A percentile compares a stretch with the other conserved stretches of the same genome.
Conservation (phyloP, 768 basidiomycete species). For the Lactarius deliciosus region DNA sequence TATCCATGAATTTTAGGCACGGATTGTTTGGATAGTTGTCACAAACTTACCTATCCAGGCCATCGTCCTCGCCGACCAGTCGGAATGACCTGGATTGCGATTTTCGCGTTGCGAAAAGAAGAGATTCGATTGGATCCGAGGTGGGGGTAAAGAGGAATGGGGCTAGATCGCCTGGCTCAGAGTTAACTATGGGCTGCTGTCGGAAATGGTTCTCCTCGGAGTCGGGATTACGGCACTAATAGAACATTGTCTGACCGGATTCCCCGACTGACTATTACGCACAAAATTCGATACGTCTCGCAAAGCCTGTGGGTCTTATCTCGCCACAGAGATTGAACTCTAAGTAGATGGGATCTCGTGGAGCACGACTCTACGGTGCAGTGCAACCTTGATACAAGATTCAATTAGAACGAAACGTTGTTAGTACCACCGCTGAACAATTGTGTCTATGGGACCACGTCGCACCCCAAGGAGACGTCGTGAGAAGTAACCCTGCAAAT, state of each 20-base stretch:
- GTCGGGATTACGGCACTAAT: conserved; percentile 20
- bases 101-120: conserved; percentile 20
- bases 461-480: neutral
- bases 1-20: conserved; percentile 28
- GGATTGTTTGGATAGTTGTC: conserved; percentile 27
- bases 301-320: conserved; percentile 24
- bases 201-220: conserved; percentile 23
- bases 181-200: conserved; percentile 12
- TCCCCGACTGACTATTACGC: neutral
- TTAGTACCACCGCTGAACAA: neutral
- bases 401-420: neutral
- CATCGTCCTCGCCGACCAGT: conserved; percentile 18
- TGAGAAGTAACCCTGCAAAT: neutral
- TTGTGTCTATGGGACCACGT: neutral
- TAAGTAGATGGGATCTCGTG: conserved; percentile 15
- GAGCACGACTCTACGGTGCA: neutral
- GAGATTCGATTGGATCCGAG: conserved; percentile 4
- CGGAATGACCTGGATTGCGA: conserved; percentile 12
- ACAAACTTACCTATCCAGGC: conserved; percentile 25
- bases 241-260: conserved; percentile 9
- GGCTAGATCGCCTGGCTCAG: conserved; percentile 23
- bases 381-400: neutral
- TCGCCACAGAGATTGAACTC: conserved; percentile 16
- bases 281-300: conserved; percentile 1
- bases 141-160: conserved; percentile 20